These are phyloP conservation scores for Pseudocercospora musae DNA, from an alignment of 2,329 filamentous ascomycete genomes.

Conservation along the genomic window DNA sequence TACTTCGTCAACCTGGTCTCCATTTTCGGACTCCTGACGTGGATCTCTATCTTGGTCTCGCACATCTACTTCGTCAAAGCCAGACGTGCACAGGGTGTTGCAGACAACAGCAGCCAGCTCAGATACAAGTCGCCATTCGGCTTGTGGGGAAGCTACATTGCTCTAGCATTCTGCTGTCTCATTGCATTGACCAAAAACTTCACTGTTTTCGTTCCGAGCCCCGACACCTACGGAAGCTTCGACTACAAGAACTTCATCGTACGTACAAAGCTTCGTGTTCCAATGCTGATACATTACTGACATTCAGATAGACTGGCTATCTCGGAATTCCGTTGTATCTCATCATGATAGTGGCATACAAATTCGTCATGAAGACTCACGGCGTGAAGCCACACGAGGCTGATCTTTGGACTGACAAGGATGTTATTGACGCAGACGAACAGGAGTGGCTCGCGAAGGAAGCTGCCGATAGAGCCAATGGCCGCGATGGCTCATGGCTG, in stretches of 20 bases:
- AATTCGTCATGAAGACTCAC: slow-evolving; percentile 59
- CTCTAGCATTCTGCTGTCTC: slow-evolving; percentile 66
- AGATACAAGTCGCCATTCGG: slow-evolving; percentile 67
- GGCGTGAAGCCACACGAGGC: slow-evolving; percentile 53
- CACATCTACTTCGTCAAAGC: slow-evolving; percentile 50
- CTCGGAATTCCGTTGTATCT: slow-evolving; percentile 74
- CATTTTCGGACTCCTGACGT: slow-evolving; percentile 44
- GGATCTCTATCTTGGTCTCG: slow-evolving; percentile 49
- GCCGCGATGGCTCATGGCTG: slow-evolving; percentile 20
- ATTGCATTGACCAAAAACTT: slow-evolving; percentile 83
- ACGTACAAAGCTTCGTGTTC: slow-evolving; percentile 39
- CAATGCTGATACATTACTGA: background rate
- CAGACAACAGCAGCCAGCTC: slow-evolving; percentile 37
- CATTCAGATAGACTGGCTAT: slow-evolving; percentile 50
- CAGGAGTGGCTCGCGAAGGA: slow-evolving; percentile 33
- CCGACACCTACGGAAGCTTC: slow-evolving; percentile 52
- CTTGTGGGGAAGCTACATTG: slow-evolving; percentile 63
- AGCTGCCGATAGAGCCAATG: slow-evolving; percentile 27
- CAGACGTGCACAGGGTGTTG: slow-evolving; percentile 45
- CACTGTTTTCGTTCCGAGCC: slow-evolving; percentile 59
- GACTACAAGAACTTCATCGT: slow-evolving; percentile 71
- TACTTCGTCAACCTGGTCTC: slow-evolving; percentile 48
- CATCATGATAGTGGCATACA: slow-evolving; percentile 59
- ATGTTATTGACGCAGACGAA: slow-evolving; percentile 58
- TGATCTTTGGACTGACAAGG: slow-evolving; percentile 59